Evolutionary conservation across 2,329 filamentous ascomycete genomes (phyloP).

Genomic region (Mollisia scopiformis): DNA sequence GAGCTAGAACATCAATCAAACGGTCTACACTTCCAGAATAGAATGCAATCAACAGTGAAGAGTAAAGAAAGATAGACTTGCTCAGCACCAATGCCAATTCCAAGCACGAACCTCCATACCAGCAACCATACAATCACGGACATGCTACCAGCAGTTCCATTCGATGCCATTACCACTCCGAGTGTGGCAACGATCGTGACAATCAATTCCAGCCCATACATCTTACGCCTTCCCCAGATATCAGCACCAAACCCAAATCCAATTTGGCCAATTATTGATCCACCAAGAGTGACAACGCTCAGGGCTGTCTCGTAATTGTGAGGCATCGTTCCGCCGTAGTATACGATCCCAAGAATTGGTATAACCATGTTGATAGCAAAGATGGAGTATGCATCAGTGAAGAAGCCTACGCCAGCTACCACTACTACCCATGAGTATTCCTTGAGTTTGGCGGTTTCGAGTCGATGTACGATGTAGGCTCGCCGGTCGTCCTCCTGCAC

Average conservation of each 20-base stretch:
- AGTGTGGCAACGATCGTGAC: slow-evolving; percentile 49
- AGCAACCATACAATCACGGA: slow-evolving; percentile 47
- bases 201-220: slow-evolving; percentile 53
- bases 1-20: not conserved
- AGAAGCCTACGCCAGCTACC: slow-evolving; percentile 52
- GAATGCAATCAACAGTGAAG: not conserved
- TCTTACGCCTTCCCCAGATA: slow-evolving; percentile 49
- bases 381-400: slow-evolving; percentile 47
- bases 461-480: slow-evolving; percentile 25
- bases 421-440: slow-evolving; percentile 29
- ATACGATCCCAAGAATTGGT: slow-evolving; percentile 50
- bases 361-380: slow-evolving; percentile 54
- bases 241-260: slow-evolving; percentile 51
- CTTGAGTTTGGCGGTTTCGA: slow-evolving; percentile 25
- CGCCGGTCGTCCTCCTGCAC: slow-evolving; percentile 27
- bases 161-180: slow-evolving; percentile 48
- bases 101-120: slow-evolving; percentile 50
- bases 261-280: slow-evolving; percentile 50
- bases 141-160: slow-evolving; percentile 42
- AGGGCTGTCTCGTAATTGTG: slow-evolving; percentile 42
- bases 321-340: slow-evolving; percentile 44
- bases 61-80: slow-evolving; percentile 12
- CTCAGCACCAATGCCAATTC: slow-evolving; percentile 65
- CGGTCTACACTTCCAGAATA: not conserved
- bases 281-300: slow-evolving; percentile 48